phyloP scores from a whole-genome alignment of 2,329 filamentous ascomycete species.

The Venturiaceae sp. region DNA sequence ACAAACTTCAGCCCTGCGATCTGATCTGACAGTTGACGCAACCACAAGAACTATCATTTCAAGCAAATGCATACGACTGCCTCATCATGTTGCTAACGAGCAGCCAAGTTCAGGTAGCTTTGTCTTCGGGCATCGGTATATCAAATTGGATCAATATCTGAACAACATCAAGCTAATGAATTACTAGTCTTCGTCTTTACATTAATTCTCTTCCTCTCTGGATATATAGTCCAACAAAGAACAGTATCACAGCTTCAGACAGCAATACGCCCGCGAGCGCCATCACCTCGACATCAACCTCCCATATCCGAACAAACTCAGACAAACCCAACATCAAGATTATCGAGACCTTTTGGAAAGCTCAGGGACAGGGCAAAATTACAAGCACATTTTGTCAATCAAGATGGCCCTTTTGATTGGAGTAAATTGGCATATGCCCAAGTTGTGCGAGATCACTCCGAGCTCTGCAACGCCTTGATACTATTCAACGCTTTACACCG shows the following conservation, averaged over 20 bases:
- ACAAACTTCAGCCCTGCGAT: neutral
- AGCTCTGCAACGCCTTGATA: slow-evolving; percentile 41
- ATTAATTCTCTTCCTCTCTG: slow-evolving; percentile 72
- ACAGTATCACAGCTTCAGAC: slow-evolving; percentile 68
- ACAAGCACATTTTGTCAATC: slow-evolving; percentile 1
- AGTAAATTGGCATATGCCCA: slow-evolving; percentile 36
- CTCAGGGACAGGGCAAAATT: slow-evolving; percentile 2
- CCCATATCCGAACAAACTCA: neutral
- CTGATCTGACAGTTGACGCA: too few species aligned
- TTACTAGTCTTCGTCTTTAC: slow-evolving; percentile 59
- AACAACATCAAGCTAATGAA: neutral
- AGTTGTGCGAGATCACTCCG: slow-evolving; percentile 32
- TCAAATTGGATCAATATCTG: too few species aligned
- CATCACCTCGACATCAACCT: slow-evolving; percentile 4
- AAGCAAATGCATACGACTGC: neutral
- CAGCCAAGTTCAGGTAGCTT: slow-evolving; percentile 58
- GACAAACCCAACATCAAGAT: neutral
- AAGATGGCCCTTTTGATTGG: slow-evolving; percentile 30
- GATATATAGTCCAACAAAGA: slow-evolving; percentile 80
- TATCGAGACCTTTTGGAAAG: slow-evolving; percentile 2
- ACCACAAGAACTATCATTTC: neutral
- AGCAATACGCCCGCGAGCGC: slow-evolving; percentile 22
- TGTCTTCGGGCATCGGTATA: slow-evolving; percentile 54
- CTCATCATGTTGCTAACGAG: slow-evolving; percentile 54
- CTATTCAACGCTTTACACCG: slow-evolving; percentile 35